Evolutionary conservation across 257 asterid genomes (phyloP).

Genomic region (Forsythia suspensa): DNA sequence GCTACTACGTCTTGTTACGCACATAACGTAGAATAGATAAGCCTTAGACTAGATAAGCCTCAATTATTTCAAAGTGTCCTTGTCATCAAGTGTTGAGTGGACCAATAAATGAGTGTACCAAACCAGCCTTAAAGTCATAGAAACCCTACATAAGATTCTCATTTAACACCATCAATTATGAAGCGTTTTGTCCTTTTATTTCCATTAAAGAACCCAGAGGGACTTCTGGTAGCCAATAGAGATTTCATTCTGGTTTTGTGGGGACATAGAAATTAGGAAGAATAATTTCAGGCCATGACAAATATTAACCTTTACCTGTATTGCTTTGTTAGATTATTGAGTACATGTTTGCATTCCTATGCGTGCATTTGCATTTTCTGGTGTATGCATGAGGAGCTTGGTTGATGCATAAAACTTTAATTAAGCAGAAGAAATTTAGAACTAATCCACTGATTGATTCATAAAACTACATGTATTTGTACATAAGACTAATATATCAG

Average conservation of each 20-base stretch:
- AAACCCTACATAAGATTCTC: constrained; percentile 71
- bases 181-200: constrained; percentile 32
- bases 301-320: too few species aligned
- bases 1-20: neutral
- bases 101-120: constrained; percentile 16
- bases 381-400: too few species aligned
- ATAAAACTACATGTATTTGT: constrained; percentile 21
- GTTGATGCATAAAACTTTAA: too few species aligned
- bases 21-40: too few species aligned
- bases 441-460: constrained; percentile 6
- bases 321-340: too few species aligned
- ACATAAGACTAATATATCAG: constrained; percentile 15
- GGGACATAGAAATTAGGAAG: constrained; percentile 17
- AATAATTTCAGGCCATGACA: constrained; percentile 11
- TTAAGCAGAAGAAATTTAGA: constrained; percentile 16
- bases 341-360: too few species aligned
- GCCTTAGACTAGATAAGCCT: neutral
- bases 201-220: constrained; percentile 27
- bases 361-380: too few species aligned
- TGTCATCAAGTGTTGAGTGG: constrained; percentile 27
- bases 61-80: constrained; percentile 15
- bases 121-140: constrained; percentile 38
- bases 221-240: constrained; percentile 27
- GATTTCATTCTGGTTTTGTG: constrained; percentile 24
- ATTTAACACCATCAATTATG: constrained; percentile 25